Evolutionary conservation across 2,329 filamentous ascomycete genomes (phyloP), one percentile per base, ranked within the genome.

Genomic region (Venturia pyrina): DNA sequence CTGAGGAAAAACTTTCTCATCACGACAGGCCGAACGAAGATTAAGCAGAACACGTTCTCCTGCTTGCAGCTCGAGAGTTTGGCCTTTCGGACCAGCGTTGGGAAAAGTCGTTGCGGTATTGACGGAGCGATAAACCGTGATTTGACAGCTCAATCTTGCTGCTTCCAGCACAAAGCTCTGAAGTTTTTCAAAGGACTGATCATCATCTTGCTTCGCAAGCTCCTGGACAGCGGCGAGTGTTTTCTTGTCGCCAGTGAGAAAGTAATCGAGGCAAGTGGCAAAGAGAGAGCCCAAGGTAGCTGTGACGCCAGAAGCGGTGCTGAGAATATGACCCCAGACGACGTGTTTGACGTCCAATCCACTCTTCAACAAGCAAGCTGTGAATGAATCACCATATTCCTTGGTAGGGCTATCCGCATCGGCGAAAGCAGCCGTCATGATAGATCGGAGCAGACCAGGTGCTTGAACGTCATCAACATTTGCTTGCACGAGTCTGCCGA

Each of bases 221-320:
- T 78, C 77, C 69, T 87, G 82, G 65, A 93, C 81, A 56, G 86
- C 83, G 0, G 57, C 43, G 19, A 65, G 57, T 44, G 17, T 41
- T 7, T 50, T 66, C 6, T 61, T 34, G 17, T 43, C 59, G 1
- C 41, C 21, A 11, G 82, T 78, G 5, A 92, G 81, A 72, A 89
- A 92, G 76, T 85, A 91, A 72, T 92, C 89, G 21, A 91, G 79
- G 1, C 88, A 81, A 77, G 90, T 87, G 1, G 87, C 85, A 72
- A 92, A 91, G 70, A 89, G 80, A 71, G 89, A 85, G 1, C 84
- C 86, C 73, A 92, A 88, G 70, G 86, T 89, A 0, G 89, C 86
- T 8, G 90, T 86, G 74, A 89, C 83, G 1, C 87, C 84, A 4
- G 82, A 82, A 0, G 86, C 85, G 0, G 86, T 86, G 0, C 89